phyloP scores from a whole-genome alignment of 1,284 basidiomycete genomes.

The Heimioporus retisporus region DNA sequence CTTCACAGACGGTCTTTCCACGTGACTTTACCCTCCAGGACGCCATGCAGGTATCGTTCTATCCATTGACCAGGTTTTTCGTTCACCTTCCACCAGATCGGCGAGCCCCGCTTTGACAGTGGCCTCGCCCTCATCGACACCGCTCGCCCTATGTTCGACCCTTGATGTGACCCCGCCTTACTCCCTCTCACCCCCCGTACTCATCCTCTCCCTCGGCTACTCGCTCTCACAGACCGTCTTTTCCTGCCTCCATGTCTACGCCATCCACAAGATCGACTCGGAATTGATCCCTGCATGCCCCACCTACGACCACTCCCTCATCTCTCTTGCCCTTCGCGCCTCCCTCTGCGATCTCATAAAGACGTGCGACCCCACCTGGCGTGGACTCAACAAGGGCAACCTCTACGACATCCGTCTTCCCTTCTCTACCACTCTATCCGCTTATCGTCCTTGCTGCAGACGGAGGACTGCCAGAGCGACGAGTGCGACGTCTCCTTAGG shows the following conservation, averaged over 20 bases:
- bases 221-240: slow-evolving; percentile 89
- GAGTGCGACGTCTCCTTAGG: slow-evolving; percentile 85
- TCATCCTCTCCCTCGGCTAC: slow-evolving; percentile 70
- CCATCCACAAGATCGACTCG: slow-evolving; percentile 68
- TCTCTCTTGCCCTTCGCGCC: no score
- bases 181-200: no score
- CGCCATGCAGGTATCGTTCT: slow-evolving; percentile 86
- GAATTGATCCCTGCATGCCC: slow-evolving; percentile 61
- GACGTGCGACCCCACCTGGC: no score
- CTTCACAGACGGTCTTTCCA: no score
- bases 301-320: no score
- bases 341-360: no score
- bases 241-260: slow-evolving; percentile 84
- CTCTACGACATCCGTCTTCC: no score
- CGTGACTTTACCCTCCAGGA: slow-evolving; percentile 82
- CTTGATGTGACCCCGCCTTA: slow-evolving; percentile 90
- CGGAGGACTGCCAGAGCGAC: slow-evolving; percentile 88
- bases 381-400: no score
- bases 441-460: no score
- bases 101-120: slow-evolving; percentile 91
- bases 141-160: slow-evolving; percentile 67
- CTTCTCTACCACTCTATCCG: no score
- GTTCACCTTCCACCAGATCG: slow-evolving; percentile 67
- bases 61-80: background rate
- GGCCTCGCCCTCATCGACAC: slow-evolving; percentile 69